A percentile compares a stretch with the other conserved stretches of the same genome.
Evolutionary conservation across 345 rosid genomes (phyloP).

Genomic region (Salix arbutifolia): DNA sequence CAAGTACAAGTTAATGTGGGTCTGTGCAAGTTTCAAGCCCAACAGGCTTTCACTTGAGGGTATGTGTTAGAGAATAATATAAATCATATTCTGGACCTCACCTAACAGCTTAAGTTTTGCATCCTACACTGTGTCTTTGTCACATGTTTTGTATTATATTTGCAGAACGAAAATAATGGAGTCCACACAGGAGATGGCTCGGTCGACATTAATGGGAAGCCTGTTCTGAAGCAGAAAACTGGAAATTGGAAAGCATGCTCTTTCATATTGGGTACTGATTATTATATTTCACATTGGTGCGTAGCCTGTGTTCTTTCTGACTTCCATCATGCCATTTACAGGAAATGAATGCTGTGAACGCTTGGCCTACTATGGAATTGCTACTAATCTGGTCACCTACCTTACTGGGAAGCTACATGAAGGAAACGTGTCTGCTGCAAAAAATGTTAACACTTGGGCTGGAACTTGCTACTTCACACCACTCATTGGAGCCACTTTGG

Average conservation of each 20-base stretch:
- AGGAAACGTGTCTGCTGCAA: conserved; percentile 85
- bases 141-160: conserved; percentile 9
- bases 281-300: neutral
- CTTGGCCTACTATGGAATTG: conserved; percentile 87
- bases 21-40: too few species aligned
- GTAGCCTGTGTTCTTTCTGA: conserved; percentile 7
- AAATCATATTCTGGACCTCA: too few species aligned
- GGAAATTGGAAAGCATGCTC: conserved; percentile 98
- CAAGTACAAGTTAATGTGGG: too few species aligned
- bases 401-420: conserved; percentile 69
- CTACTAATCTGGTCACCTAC: conserved; percentile 82
- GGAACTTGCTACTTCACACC: conserved; percentile 95
- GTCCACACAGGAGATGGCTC: conserved; percentile 90
- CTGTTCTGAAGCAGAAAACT: conserved; percentile 69
- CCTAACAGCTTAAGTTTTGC: too few species aligned
- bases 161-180: conserved; percentile 35
- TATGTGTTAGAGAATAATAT: too few species aligned
- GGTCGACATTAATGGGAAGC: conserved; percentile 64
- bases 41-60: too few species aligned
- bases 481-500: conserved; percentile 83
- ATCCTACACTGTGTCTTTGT: neutral
- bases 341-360: conserved; percentile 96
- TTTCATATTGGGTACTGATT: conserved; percentile 62
- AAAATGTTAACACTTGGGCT: conserved; percentile 79
- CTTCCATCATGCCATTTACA: conserved; percentile 15